Percentiles rank a stretch among this genome's conserved stretches.
Conservation (phyloP, 176 grass and related monocot genomes). For the Phragmites australis region DNA sequence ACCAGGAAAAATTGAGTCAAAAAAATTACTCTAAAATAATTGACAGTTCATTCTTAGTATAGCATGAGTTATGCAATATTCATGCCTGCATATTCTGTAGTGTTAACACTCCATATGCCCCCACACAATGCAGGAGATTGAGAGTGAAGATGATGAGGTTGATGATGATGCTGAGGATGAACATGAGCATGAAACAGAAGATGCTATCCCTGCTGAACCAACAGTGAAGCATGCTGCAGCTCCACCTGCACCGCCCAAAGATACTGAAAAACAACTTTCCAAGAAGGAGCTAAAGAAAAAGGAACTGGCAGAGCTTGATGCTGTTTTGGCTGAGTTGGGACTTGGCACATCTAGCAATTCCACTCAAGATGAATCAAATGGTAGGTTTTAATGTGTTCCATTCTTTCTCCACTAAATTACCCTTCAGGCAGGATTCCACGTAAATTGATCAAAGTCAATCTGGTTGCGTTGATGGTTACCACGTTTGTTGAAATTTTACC, state of each 20-base stretch:
- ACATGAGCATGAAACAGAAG: constrained; percentile 56
- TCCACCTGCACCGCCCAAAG: constrained; percentile 59
- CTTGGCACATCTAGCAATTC: constrained; percentile 38
- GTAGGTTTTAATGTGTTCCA: constrained; percentile 16
- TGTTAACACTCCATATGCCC: constrained; percentile 8
- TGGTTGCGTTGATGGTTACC: neutral
- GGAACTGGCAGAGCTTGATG: constrained; percentile 82
- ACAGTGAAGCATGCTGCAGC: constrained; percentile 39
- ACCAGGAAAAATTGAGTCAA: neutral
- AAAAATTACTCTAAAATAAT: neutral
- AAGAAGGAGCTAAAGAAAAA: constrained; percentile 99
- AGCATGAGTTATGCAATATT: neutral
- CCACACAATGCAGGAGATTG: constrained; percentile 62
- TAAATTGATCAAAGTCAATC: neutral
- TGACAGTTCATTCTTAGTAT: neutral
- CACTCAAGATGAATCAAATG: constrained; percentile 47
- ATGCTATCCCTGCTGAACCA: constrained; percentile 41
- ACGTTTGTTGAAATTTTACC: neutral
- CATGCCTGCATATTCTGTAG: neutral
- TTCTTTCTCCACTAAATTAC: neutral
- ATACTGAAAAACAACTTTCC: constrained; percentile 88
- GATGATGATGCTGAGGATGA: constrained; percentile 63
- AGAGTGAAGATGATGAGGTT: constrained; percentile 83
- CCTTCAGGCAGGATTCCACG: neutral
- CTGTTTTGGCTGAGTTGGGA: constrained; percentile 75